Base-by-base conservation (phyloP, 2,329 filamentous ascomycete genomes). In the Diaporthe citrichinensis region DNA sequence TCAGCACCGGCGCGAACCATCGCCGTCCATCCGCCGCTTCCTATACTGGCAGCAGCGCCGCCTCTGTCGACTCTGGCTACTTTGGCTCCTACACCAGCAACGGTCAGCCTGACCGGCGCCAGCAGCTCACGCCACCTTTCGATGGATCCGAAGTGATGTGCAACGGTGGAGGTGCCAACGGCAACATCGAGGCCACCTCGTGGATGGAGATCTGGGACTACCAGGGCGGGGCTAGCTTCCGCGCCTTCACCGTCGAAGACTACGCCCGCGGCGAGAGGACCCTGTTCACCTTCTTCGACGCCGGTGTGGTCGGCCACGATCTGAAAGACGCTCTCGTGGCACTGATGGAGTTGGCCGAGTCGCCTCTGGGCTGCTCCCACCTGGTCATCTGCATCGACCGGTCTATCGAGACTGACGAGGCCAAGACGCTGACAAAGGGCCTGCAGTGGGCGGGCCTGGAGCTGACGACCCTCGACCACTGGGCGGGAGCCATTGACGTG, bases 361-460 rank as follows among this genome's bases (percentile, higher is more conserved):
- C 91, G 76, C 91, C 94, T 74, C 90, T 98, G 82, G 91, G 88
- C 80, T 98, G 95, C 85, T 89, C 91, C 73, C 91, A 94, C 81
- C 90, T 98, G 77, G 91, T 97, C 78, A 91, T 95, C 80, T 96
- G 94, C 84, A 89, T 98, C 77, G 95, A 96, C 83, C 94, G 95
- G 78, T 87, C 88, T 61, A 91, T 93, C 77, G 88, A 91, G 53
- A 85, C 88, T 36, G 86, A 89, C 76, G 91, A 94, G 77, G 87
- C 90, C 75, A 91, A 93, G 79, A 88, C 92, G 75, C 87, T 96
- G 79, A 91, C 94, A 81, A 95, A 94, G 84, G 96, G 95, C 81
- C 90, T 98, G 71, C 94, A 95, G 83, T 98, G 96, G 96, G 96
- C 97, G 78, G 96, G 96, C 73, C 98, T 98, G 82, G 94, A 94